Percentiles rank a stretch among this genome's conserved stretches.
Evolutionary conservation across 176 grass and related monocot genomes (phyloP).

Genomic region (Poa annua): DNA sequence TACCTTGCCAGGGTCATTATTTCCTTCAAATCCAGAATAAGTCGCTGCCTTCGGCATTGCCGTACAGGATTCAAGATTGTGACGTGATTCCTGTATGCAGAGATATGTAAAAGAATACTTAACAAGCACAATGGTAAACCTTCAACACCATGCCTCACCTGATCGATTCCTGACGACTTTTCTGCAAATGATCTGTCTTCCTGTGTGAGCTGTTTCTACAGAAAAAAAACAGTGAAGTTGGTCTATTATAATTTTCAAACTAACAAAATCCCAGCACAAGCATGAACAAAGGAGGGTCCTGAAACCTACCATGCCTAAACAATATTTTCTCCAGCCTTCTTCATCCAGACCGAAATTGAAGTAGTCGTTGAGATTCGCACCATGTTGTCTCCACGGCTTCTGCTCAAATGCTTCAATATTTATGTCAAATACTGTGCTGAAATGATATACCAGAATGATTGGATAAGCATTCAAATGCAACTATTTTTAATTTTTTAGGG

Average conservation of each 20-base stretch:
- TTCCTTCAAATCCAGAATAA: slow-evolving; percentile 47
- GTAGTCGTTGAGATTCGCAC: slow-evolving; percentile 64
- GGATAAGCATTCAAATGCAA: slow-evolving; percentile 30
- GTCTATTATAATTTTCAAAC: slow-evolving; percentile 30
- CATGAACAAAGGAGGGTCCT: neutral
- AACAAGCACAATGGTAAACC: slow-evolving; percentile 19
- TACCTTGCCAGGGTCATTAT: slow-evolving; percentile 55
- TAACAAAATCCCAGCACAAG: slow-evolving; percentile 3
- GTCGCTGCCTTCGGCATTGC: slow-evolving; percentile 37
- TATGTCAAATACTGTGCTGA: slow-evolving; percentile 55
- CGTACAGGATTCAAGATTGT: slow-evolving; percentile 40
- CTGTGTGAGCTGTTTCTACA: slow-evolving; percentile 54
- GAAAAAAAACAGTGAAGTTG: neutral
- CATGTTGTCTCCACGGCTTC: slow-evolving; percentile 77
- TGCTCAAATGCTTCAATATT: slow-evolving; percentile 72
- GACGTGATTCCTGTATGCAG: slow-evolving; percentile 42
- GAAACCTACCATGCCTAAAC: slow-evolving; percentile 59
- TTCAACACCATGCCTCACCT: slow-evolving; percentile 55
- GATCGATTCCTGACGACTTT: slow-evolving; percentile 48
- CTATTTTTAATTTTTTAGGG: no score
- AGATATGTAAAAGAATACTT: slow-evolving; percentile 33
- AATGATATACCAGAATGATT: slow-evolving; percentile 22
- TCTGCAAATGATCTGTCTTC: slow-evolving; percentile 39
- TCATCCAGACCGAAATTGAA: slow-evolving; percentile 85
- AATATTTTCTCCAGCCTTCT: slow-evolving; percentile 86